Evolutionary conservation across 2,329 filamentous ascomycete species (phyloP), one percentile per base, ranked within the genome.

Genomic region (Phialocephala sp.): DNA sequence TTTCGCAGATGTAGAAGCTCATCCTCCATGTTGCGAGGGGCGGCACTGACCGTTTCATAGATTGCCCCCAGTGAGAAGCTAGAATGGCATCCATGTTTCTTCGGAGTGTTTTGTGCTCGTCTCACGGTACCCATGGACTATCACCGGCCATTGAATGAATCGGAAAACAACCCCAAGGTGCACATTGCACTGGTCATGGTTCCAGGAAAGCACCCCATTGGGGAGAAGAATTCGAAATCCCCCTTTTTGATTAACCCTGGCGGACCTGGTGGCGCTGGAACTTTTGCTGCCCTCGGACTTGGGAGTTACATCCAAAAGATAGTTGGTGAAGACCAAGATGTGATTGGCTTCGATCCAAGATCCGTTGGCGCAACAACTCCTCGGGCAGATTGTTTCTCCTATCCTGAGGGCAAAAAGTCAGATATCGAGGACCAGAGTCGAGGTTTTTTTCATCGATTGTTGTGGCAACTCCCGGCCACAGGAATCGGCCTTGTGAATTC

Each of bases 341-440:
- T 84, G 22, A 77, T 85, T 57, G 79, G 81, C 1, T 84, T 84
- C 60, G 82, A 84, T 68, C 82, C 82, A 0, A 77, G 82, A 20
- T 82, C 82, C 75, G 79, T 86, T 27, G 83, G 83, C 4, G 77
- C 80, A 8, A 84, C 84, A 2, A 78, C 81, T 1, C 84, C 84
- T 3, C 75, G 82, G 22, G 75, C 84, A 15, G 82, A 85, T 59
- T 87, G 84, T 71, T 87, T 83, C 81, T 76, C 76, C 6, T 59
- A 74, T 80, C 50, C 69, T 18, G 45, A 36, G 20, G 45, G 39
- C 32, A 20, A 27, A 4, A 32, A 75, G 83, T 60, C 62, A 8
- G 41, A 54, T 24, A 37, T 68, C 9, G 70, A 73, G 45, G 69
- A 75, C 80, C 83, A 75, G 74, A 27, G 74, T 81, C 18, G 78